Percentiles rank a stretch among this genome's conserved stretches.
Evolutionary conservation across 2,329 filamentous ascomycete genomes (phyloP).

Genomic region (Exophiala oligosperma): DNA sequence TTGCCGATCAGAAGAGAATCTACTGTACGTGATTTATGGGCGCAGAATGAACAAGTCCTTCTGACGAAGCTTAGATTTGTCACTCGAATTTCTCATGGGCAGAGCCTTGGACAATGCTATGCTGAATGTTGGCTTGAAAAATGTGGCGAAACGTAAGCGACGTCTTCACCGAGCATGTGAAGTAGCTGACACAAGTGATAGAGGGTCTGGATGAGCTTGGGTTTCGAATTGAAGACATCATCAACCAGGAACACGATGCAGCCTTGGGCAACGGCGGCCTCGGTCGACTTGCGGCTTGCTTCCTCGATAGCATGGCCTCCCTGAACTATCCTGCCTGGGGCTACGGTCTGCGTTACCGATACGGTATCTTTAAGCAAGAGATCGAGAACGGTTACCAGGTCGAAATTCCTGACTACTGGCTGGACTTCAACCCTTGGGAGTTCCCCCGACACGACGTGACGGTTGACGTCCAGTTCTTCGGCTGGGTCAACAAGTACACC

Average conservation of each 20-base stretch:
- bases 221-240: constrained; percentile 95
- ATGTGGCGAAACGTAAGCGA: constrained; percentile 70
- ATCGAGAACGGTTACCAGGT: constrained; percentile 98
- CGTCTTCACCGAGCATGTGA: constrained; percentile 13
- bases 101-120: constrained; percentile 96
- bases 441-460: constrained; percentile 94
- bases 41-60: neutral
- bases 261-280: constrained; percentile 95
- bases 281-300: constrained; percentile 91
- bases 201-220: constrained; percentile 85
- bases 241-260: constrained; percentile 92
- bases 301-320: constrained; percentile 92
- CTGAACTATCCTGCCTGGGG: constrained; percentile 97
- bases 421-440: constrained; percentile 99
- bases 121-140: constrained; percentile 90
- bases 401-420: constrained; percentile 97
- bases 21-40: constrained; percentile 64
- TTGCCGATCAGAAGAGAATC: constrained; percentile 84
- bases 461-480: constrained; percentile 94
- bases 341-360: constrained; percentile 91
- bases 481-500: constrained; percentile 71
- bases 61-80: constrained; percentile 63
- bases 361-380: constrained; percentile 99
- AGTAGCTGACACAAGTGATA: constrained; percentile 40
- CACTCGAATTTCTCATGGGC: constrained; percentile 97